phyloP scores from a whole-genome alignment of 208 protist genomes.

The Tritrichomonas musculus region DNA sequence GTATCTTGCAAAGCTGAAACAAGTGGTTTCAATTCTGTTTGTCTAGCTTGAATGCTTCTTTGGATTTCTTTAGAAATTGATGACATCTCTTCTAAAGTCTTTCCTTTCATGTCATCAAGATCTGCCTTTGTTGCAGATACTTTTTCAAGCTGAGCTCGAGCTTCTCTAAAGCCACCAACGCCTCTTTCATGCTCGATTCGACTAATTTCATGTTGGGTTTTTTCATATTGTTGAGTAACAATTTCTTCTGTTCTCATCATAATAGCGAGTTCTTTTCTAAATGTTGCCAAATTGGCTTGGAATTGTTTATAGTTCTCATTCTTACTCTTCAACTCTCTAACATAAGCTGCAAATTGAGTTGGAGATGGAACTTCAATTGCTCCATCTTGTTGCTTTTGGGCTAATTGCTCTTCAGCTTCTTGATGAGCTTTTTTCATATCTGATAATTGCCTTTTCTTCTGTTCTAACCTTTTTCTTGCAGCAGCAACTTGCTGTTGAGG shows the following conservation, averaged over 20 bases:
- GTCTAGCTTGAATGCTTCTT: background rate
- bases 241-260: constrained; percentile 10
- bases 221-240: background rate
- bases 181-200: background rate
- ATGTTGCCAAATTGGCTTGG: background rate
- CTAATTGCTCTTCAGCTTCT: background rate
- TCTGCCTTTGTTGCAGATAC: background rate
- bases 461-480: background rate
- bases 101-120: background rate
- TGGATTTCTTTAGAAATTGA: background rate
- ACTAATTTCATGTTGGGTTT: background rate
- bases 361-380: background rate
- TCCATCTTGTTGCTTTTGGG: background rate
- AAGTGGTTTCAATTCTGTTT: background rate
- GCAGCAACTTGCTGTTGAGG: background rate
- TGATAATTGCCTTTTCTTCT: background rate
- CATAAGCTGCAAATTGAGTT: background rate
- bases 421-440: background rate
- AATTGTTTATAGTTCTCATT: background rate
- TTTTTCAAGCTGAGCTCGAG: background rate
- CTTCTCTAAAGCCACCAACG: background rate
- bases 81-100: background rate
- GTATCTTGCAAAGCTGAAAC: background rate
- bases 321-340: background rate
- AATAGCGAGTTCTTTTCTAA: background rate